These are phyloP conservation scores for Backusella mclennaniae DNA, from an alignment of 192 early-diverging fungal species.

Conservation along the genomic window DNA sequence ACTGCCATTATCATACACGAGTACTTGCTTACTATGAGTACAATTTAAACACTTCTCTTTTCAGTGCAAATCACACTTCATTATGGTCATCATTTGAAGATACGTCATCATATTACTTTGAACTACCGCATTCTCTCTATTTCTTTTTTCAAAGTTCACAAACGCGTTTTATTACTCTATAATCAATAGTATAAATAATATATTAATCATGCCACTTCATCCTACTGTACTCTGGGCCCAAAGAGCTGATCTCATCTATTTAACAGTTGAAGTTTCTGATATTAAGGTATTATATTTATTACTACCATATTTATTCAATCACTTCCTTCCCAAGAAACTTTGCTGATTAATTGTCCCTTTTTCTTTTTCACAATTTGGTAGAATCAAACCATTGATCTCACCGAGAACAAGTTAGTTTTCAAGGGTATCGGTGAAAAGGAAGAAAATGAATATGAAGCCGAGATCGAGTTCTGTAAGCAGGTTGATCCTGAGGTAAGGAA, in stretches of 20 bases:
- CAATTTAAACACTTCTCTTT: background rate
- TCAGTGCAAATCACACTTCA: background rate
- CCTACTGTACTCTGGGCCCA: constrained; percentile 92
- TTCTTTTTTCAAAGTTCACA: background rate
- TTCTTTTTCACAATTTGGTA: background rate
- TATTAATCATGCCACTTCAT: constrained; percentile 40
- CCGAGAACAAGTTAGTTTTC: constrained; percentile 56
- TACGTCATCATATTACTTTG: background rate
- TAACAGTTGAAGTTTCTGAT: constrained; percentile 82
- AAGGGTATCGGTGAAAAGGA: constrained; percentile 55
- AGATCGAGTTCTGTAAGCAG: constrained; percentile 71
- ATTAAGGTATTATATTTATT: constrained; percentile 38
- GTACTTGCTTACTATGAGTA: too few species aligned
- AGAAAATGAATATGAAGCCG: constrained; percentile 69
- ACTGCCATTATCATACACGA: too few species aligned
- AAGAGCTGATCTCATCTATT: constrained; percentile 72
- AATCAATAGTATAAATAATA: background rate
- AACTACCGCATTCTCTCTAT: background rate
- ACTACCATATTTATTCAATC: background rate
- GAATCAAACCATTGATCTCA: constrained; percentile 23
- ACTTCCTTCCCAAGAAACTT: background rate
- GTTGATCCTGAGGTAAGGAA: constrained; percentile 68
- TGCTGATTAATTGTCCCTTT: background rate
- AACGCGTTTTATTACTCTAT: constrained; percentile 10
- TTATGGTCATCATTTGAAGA: too few species aligned